phyloP scores from a whole-genome alignment of 441 rosid species.

The Euphorbia celastroides region DNA sequence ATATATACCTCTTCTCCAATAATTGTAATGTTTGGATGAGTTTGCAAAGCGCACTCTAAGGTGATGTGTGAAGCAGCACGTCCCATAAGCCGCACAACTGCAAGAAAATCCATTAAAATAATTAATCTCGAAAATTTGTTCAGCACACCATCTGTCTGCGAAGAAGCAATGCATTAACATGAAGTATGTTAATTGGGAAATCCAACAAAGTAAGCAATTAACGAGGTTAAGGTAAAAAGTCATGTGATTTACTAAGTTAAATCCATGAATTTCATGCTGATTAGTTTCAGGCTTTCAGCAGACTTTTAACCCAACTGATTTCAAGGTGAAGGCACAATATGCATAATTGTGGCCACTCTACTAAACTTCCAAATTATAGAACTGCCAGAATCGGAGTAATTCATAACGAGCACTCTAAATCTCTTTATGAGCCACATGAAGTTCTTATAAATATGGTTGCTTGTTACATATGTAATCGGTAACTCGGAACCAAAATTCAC shows the following conservation, averaged over 20 bases:
- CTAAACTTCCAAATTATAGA: neutral
- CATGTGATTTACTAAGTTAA: neutral
- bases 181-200: neutral
- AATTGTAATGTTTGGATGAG: conserved; percentile 92
- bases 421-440: neutral
- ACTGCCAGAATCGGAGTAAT: neutral
- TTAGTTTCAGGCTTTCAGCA: neutral
- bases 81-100: conserved; percentile 99
- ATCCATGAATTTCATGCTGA: conserved; percentile 6
- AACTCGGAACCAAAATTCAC: neutral
- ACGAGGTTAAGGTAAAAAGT: neutral
- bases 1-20: conserved; percentile 92
- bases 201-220: neutral
- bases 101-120: conserved; percentile 9
- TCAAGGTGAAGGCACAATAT: neutral
- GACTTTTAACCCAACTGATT: conserved; percentile 1
- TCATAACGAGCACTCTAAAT: neutral
- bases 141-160: neutral
- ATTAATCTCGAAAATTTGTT: conserved; percentile 6
- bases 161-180: neutral
- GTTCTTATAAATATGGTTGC: neutral
- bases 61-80: conserved; percentile 99
- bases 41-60: conserved; percentile 96
- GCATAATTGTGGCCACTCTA: neutral
- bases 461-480: neutral